phyloP scores from a whole-genome alignment of 306 rosid species.

The Comarum palustre region DNA sequence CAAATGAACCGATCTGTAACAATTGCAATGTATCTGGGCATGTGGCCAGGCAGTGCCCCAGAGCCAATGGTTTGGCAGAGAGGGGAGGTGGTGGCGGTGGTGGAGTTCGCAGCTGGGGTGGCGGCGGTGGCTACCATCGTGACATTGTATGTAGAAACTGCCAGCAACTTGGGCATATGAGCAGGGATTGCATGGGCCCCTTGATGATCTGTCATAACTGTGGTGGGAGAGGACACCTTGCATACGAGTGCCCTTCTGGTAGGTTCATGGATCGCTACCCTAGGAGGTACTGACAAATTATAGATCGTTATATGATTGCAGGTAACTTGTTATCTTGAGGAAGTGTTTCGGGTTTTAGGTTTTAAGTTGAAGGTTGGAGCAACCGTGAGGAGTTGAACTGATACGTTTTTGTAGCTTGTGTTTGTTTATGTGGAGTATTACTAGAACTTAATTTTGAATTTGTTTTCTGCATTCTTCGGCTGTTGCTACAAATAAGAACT shows the following conservation, averaged over 20 bases:
- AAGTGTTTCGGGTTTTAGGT: background rate
- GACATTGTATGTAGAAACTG: slow-evolving; percentile 89
- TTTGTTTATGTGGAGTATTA: slow-evolving; percentile 3
- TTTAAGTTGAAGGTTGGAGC: slow-evolving; percentile 17
- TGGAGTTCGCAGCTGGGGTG: slow-evolving; percentile 32
- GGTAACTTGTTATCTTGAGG: slow-evolving; percentile 11
- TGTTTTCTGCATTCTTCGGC: background rate
- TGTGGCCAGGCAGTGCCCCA: slow-evolving; percentile 87
- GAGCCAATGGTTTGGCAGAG: slow-evolving; percentile 57
- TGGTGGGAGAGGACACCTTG: slow-evolving; percentile 95
- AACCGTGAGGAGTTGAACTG: slow-evolving; percentile 27
- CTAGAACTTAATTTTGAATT: background rate
- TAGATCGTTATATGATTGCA: background rate
- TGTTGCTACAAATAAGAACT: slow-evolving; percentile 4
- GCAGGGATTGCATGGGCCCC: slow-evolving; percentile 98
- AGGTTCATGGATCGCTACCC: slow-evolving; percentile 84
- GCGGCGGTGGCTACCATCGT: slow-evolving; percentile 46
- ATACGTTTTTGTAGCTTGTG: slow-evolving; percentile 15
- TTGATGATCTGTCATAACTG: slow-evolving; percentile 94
- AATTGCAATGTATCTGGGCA: slow-evolving; percentile 94
- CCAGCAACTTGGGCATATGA: slow-evolving; percentile 90
- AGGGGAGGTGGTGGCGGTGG: slow-evolving; percentile 38
- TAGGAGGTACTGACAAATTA: slow-evolving; percentile 73
- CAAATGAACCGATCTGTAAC: slow-evolving; percentile 90
- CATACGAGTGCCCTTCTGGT: slow-evolving; percentile 96